Evolutionary conservation across 192 early-diverging fungal genomes (phyloP).

Genomic region (Rhizoclosmatium sp.): DNA sequence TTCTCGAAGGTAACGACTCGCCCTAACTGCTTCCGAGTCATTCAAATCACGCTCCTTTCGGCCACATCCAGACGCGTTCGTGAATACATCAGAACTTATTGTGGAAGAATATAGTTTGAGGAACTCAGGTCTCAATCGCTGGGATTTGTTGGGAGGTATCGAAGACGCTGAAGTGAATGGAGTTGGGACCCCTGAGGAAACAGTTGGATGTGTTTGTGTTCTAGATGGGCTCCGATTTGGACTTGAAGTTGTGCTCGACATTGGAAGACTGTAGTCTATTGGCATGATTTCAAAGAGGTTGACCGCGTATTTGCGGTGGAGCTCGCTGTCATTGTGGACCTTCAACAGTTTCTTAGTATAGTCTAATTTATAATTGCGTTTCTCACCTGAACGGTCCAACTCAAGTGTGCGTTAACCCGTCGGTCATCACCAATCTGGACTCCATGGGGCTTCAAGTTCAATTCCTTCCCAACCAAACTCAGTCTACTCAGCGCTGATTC

Average conservation of each 20-base stretch:
- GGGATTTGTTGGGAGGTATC: slow-evolving; percentile 10
- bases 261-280: slow-evolving; percentile 38
- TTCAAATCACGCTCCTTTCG: slow-evolving; percentile 53
- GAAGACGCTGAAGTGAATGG: not conserved
- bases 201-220: not conserved
- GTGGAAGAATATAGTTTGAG: slow-evolving; percentile 40
- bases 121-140: slow-evolving; percentile 61
- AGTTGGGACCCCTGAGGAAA: not conserved
- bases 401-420: slow-evolving; percentile 49
- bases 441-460: slow-evolving; percentile 58
- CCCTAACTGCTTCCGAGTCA: slow-evolving; percentile 52
- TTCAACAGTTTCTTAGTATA: slow-evolving; percentile 27
- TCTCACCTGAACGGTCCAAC: slow-evolving; percentile 50
- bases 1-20: slow-evolving; percentile 53
- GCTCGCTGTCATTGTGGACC: slow-evolving; percentile 48
- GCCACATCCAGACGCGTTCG: slow-evolving; percentile 44
- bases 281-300: slow-evolving; percentile 57
- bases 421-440: slow-evolving; percentile 60
- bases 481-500: slow-evolving; percentile 48
- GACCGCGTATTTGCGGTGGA: slow-evolving; percentile 49
- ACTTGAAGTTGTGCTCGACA: slow-evolving; percentile 18
- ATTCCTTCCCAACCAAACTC: slow-evolving; percentile 36
- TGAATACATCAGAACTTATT: slow-evolving; percentile 52
- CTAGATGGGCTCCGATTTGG: slow-evolving; percentile 28
- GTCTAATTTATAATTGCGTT: not conserved